These are phyloP conservation scores for Porogramme epimiltina DNA, from an alignment of 1,284 basidiomycete species.

Conservation along the genomic window DNA sequence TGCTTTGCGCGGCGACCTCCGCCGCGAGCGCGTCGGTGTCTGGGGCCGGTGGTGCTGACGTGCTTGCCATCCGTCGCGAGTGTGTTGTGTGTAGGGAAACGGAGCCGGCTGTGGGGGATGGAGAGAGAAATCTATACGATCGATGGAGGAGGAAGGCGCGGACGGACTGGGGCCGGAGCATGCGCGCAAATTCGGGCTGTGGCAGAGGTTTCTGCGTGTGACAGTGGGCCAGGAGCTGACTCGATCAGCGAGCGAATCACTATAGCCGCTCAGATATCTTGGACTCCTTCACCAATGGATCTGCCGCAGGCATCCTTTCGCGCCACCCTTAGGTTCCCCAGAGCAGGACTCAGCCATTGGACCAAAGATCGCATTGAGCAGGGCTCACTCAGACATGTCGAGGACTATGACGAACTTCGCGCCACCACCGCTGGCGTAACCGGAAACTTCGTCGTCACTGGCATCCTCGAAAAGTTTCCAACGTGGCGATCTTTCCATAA, in stretches of 20 bases:
- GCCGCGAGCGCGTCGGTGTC: constrained; percentile 17
- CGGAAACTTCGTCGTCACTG: too few species aligned
- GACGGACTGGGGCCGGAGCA: constrained; percentile 17
- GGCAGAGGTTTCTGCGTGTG: constrained; percentile 17
- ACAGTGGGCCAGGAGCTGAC: constrained; percentile 10
- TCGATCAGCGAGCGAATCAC: constrained; percentile 20
- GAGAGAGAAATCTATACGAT: constrained; percentile 14
- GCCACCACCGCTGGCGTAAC: too few species aligned
- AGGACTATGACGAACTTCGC: too few species aligned
- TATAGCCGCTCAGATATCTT: too few species aligned
- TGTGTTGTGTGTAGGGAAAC: background rate
- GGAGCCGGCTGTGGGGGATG: background rate
- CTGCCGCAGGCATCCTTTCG: too few species aligned
- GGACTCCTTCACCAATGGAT: too few species aligned
- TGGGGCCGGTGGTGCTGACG: constrained; percentile 2
- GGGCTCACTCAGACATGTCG: too few species aligned
- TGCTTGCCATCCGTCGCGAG: constrained; percentile 17
- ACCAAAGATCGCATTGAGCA: too few species aligned
- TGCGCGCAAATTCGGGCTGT: constrained; percentile 8
- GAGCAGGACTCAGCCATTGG: too few species aligned
- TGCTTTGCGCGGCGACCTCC: constrained; percentile 55
- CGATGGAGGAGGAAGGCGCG: constrained; percentile 12
- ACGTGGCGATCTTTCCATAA: too few species aligned
- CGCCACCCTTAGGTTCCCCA: too few species aligned
- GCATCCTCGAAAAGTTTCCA: too few species aligned